A percentile compares a stretch with the other conserved stretches of the same genome.
Conservation (phyloP, 352 stramenopile species). For the Phytopythium chamaehyphon region DNA sequence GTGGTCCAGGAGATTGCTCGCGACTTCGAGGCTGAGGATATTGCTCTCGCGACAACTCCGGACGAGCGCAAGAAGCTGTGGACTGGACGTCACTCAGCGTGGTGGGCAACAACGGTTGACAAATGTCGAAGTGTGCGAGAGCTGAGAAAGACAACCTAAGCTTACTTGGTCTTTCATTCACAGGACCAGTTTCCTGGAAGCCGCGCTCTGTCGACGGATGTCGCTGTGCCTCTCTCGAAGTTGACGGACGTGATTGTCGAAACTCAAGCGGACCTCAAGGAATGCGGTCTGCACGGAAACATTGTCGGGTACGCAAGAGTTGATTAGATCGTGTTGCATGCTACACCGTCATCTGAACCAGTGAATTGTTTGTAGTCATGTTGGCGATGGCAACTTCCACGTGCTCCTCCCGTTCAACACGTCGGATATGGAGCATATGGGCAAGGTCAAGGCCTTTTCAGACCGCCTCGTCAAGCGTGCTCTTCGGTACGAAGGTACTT, state of each 20-base stretch:
- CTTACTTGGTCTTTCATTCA: background rate
- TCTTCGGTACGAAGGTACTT: constrained; percentile 92
- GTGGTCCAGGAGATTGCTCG: constrained; percentile 75
- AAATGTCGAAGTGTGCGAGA: background rate
- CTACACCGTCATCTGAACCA: background rate
- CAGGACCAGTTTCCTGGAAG: constrained; percentile 66
- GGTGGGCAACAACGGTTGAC: constrained; percentile 64
- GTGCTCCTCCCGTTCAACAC: constrained; percentile 92
- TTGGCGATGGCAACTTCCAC: constrained; percentile 98
- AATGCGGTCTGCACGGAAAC: constrained; percentile 78
- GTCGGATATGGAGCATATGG: constrained; percentile 81
- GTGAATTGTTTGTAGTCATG: constrained; percentile 31
- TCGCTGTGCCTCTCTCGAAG: constrained; percentile 93
- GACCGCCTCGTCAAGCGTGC: constrained; percentile 78
- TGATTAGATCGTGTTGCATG: background rate
- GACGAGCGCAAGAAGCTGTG: constrained; percentile 76
- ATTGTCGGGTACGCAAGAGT: constrained; percentile 72
- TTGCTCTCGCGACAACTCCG: constrained; percentile 53
- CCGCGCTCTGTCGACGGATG: constrained; percentile 89
- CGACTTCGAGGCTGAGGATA: constrained; percentile 72
- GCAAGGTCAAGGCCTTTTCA: constrained; percentile 87
- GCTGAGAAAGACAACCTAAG: too few relatives aligned
- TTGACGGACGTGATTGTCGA: constrained; percentile 90
- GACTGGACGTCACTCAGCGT: constrained; percentile 76
- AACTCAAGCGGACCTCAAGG: constrained; percentile 87